Evolutionary conservation across 208 protist species (phyloP).

Genomic region (Trypanosoma conorhini): DNA sequence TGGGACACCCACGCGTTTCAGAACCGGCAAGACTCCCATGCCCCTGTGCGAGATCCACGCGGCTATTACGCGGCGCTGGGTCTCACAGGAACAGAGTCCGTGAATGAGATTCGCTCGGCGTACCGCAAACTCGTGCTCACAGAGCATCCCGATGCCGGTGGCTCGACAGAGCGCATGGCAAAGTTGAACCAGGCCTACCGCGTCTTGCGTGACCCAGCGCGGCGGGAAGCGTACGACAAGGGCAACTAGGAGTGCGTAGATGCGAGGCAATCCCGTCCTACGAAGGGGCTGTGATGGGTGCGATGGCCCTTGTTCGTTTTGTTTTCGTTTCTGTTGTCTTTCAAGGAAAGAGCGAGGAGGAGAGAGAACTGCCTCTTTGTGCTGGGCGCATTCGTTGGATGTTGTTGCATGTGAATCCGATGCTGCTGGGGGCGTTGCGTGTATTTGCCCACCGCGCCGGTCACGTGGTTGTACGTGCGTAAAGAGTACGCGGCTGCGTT

Average conservation of each 20-base stretch:
- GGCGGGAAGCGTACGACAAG: slow-evolving; percentile 95
- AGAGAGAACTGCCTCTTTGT: background rate
- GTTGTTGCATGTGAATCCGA: background rate
- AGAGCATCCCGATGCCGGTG: slow-evolving; percentile 87
- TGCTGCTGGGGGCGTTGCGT: background rate
- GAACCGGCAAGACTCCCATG: slow-evolving; percentile 4
- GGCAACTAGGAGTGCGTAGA: slow-evolving; percentile 1
- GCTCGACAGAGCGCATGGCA: slow-evolving; percentile 62
- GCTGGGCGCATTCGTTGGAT: background rate
- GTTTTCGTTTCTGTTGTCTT: too few species aligned
- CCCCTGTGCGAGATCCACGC: slow-evolving; percentile 40
- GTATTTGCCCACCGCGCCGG: background rate
- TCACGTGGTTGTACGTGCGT: background rate
- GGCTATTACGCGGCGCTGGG: slow-evolving; percentile 77
- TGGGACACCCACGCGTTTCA: slow-evolving; percentile 82
- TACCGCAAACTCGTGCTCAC: slow-evolving; percentile 75
- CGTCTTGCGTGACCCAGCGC: slow-evolving; percentile 95
- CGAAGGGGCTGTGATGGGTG: background rate
- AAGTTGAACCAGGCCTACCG: slow-evolving; percentile 96
- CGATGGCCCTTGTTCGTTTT: too few species aligned
- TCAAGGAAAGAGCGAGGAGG: background rate
- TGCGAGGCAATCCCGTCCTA: background rate
- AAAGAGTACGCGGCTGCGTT: background rate
- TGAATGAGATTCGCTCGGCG: slow-evolving; percentile 90
- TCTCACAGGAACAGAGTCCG: slow-evolving; percentile 68